These are phyloP conservation scores for Nakazawaea siamensis DNA, from an alignment of 805 yeast species.

Conservation along the genomic window DNA sequence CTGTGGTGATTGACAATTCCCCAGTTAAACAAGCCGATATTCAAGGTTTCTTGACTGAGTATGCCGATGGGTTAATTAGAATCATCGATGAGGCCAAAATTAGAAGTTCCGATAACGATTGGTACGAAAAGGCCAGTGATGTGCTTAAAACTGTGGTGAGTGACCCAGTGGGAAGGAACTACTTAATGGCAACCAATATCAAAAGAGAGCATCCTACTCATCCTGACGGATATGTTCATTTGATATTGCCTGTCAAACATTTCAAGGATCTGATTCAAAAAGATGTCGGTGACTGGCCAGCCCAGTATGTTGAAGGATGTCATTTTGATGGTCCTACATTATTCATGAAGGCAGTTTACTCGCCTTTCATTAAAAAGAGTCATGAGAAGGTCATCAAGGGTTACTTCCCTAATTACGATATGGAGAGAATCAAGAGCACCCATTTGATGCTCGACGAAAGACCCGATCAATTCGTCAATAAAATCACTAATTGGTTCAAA, in stretches of 20 bases:
- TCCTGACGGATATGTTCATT: slow-evolving; percentile 21
- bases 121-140: slow-evolving; percentile 20
- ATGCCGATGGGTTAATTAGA: slow-evolving; percentile 31
- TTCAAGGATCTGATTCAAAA: slow-evolving; percentile 19
- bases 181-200: slow-evolving; percentile 31
- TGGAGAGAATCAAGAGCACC: slow-evolving; percentile 21
- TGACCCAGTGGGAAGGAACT: slow-evolving; percentile 14
- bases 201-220: slow-evolving; percentile 21
- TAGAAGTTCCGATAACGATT: slow-evolving; percentile 18
- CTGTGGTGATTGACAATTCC: slow-evolving; percentile 42
- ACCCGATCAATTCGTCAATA: slow-evolving; percentile 17
- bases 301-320: slow-evolving; percentile 14
- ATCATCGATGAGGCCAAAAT: slow-evolving; percentile 21
- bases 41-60: slow-evolving; percentile 24
- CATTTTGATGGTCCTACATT: slow-evolving; percentile 26
- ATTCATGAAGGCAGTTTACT: slow-evolving; percentile 34
- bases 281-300: slow-evolving; percentile 27
- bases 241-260: slow-evolving; percentile 25
- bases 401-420: slow-evolving; percentile 19
- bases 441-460: slow-evolving; percentile 34
- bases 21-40: slow-evolving; percentile 30
- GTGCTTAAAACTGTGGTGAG: slow-evolving; percentile 20
- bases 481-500: slow-evolving; percentile 11
- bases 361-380: slow-evolving; percentile 30
- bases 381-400: slow-evolving; percentile 17